phyloP scores from a whole-genome alignment of 768 basidiomycete species.

The Mycena haematopus region DNA sequence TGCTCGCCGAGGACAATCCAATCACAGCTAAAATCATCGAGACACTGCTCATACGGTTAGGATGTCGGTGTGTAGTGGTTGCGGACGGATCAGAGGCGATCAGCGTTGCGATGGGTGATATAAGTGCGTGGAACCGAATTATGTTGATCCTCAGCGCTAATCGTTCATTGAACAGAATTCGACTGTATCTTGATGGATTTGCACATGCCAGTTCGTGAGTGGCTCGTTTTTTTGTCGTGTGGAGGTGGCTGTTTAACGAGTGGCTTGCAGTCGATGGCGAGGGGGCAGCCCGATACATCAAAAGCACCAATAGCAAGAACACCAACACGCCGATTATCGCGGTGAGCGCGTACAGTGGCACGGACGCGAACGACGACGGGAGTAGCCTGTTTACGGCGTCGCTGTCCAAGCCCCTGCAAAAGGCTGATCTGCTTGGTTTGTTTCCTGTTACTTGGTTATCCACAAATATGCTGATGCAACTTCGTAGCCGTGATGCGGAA shows the following conservation, averaged over 20 bases:
- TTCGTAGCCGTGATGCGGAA: slow-evolving; percentile 70
- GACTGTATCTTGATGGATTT: slow-evolving; percentile 96
- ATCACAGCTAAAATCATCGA: slow-evolving; percentile 98
- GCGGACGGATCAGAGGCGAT: slow-evolving; percentile 97
- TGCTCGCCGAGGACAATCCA: slow-evolving; percentile 97
- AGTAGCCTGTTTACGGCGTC: slow-evolving; percentile 81
- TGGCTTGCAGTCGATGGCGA: slow-evolving; percentile 84
- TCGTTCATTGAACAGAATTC: slow-evolving; percentile 65
- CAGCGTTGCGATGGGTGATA: slow-evolving; percentile 96
- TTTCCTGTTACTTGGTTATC: slow-evolving; percentile 19
- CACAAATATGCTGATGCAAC: slow-evolving; percentile 4
- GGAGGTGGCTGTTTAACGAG: slow-evolving; percentile 18
- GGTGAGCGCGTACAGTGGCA: slow-evolving; percentile 85
- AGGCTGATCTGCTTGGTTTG: slow-evolving; percentile 76
- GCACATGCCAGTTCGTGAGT: slow-evolving; percentile 91
- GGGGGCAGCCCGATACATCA: slow-evolving; percentile 95
- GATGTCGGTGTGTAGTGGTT: slow-evolving; percentile 95
- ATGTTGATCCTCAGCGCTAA: slow-evolving; percentile 31
- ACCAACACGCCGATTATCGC: slow-evolving; percentile 91
- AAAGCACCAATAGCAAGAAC: slow-evolving; percentile 95
- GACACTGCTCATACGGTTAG: slow-evolving; percentile 90
- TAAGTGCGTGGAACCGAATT: slow-evolving; percentile 70
- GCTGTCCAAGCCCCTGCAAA: slow-evolving; percentile 88
- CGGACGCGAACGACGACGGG: slow-evolving; percentile 61
- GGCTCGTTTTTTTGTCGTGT: background rate